Base-by-base conservation (phyloP, 2,329 filamentous ascomycete genomes). In the Graphiopsis chlorocephala region DNA sequence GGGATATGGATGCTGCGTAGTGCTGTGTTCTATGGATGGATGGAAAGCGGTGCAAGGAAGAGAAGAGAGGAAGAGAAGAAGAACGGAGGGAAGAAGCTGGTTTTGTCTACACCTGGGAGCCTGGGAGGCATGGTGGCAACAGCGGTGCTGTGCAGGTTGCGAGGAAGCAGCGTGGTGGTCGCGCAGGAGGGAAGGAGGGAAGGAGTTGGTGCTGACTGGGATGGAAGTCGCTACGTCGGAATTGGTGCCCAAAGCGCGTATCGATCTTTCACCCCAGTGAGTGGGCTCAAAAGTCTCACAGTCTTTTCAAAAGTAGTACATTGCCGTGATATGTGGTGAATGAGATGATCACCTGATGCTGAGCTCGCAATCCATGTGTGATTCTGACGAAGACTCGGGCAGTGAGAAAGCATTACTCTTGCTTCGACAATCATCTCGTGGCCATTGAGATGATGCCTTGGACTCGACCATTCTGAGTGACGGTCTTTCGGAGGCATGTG, bases 1-100 rank as follows among this genome's bases (percentile, higher is more conserved):
- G 59, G 31, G 31, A 42, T 26, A 52, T 25, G 23, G 48, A 58
- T 64, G 61, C 53, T 50, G 53, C 38, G 61, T 58, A 48, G 61
- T 31, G 61, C 59, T 64, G 61, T 64, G 23, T 20, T 56, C n/a
- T n/a, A n/a, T n/a, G 58, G 47, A 61, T 61, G 42, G 58, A 61
- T 61, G 58, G 20, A 35, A 45, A 61, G 31, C 28, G 50, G 50
- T 53, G 26, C 53, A 42, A 38, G 35, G 28, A 63, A 50, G 52
- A 52, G 25, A 23, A 42, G 31, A 45, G 60, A 64, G 42, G 55
- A 50, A 38, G 45, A 52, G 42, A 38, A 52, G 28, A 28, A 35
- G 33, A 29, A 58, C 33, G 50, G 35, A n/a, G 12, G 53, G 26
- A 28, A 20, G 26, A 35, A 20, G 50, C 14, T 52, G 53, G 61